phyloP scores from a whole-genome alignment of 2,329 filamentous ascomycete genomes.

The Amphichorda felina region DNA sequence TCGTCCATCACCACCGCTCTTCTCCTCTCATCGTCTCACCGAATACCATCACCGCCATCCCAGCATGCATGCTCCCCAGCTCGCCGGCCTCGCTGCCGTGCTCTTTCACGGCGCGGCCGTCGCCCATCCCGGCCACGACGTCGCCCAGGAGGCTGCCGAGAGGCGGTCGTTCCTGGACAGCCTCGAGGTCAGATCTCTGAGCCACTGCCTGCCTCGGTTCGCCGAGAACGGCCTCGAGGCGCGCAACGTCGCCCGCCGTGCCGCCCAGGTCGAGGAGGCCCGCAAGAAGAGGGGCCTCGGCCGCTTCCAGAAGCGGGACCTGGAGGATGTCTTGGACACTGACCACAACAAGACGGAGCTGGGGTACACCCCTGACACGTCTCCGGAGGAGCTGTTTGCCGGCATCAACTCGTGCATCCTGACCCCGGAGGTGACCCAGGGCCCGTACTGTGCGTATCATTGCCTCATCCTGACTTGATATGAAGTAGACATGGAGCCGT shows the following conservation, averaged over 20 bases:
- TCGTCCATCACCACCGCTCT: no score
- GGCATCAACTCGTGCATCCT: conserved; percentile 31
- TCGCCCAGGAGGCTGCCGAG: conserved; percentile 33
- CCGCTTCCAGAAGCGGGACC: conserved; percentile 15
- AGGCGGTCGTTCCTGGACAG: conserved; percentile 29
- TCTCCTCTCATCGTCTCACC: no score
- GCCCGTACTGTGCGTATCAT: conserved; percentile 21
- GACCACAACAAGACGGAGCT: conserved; percentile 23
- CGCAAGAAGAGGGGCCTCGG: conserved; percentile 12
- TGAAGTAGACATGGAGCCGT: no score
- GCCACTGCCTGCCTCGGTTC: conserved; percentile 30
- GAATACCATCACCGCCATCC: no score
- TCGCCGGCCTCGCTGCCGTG: no score
- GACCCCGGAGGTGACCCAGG: conserved; percentile 36
- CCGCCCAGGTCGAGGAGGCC: conserved; percentile 25
- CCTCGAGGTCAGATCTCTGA: conserved; percentile 25
- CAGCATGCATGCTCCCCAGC: no score
- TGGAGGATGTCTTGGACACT: conserved; percentile 17
- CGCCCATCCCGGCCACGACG: conserved; percentile 37
- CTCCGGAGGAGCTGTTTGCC: conserved; percentile 21
- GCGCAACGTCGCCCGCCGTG: conserved; percentile 35
- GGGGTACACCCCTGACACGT: conserved; percentile 16
- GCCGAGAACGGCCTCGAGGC: conserved; percentile 38
- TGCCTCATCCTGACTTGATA: background rate
- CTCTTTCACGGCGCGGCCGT: no score